Conservation (phyloP, 257 asterid genomes). For the Agastache rugosa region DNA sequence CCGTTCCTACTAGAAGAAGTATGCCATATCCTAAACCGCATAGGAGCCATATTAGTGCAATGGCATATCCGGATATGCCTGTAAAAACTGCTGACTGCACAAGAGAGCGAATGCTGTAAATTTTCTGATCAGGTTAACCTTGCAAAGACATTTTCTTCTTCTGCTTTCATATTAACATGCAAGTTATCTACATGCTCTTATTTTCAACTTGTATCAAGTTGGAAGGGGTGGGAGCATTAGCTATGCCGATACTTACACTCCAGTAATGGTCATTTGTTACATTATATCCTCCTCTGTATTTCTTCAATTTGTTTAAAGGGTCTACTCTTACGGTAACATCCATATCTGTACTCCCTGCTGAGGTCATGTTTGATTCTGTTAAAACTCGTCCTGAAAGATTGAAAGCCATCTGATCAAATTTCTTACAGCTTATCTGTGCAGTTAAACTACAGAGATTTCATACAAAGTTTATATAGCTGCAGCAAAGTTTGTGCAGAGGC, state of each 20-base stretch:
- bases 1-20: slow-evolving; percentile 39
- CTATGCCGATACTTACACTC: slow-evolving; percentile 60
- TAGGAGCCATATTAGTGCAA: slow-evolving; percentile 61
- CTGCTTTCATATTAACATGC: not conserved
- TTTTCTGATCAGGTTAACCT: not conserved
- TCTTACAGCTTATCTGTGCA: slow-evolving; percentile 19
- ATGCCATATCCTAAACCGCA: slow-evolving; percentile 64
- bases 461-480: not conserved
- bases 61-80: slow-evolving; percentile 61
- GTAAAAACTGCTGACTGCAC: slow-evolving; percentile 75
- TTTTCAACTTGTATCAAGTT: not conserved
- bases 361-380: slow-evolving; percentile 32
- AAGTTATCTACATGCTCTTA: slow-evolving; percentile 1
- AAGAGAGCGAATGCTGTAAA: slow-evolving; percentile 19
- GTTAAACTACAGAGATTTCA: not conserved
- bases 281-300: slow-evolving; percentile 81
- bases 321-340: slow-evolving; percentile 63
- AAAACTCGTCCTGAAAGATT: slow-evolving; percentile 53
- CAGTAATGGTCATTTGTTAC: slow-evolving; percentile 72
- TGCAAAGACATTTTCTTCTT: not conserved
- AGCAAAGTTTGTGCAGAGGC: not conserved
- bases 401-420: slow-evolving; percentile 33
- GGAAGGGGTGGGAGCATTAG: not conserved
- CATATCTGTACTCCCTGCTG: slow-evolving; percentile 10
- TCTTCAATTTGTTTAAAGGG: slow-evolving; percentile 60